Percentiles rank a stretch among this genome's conserved stretches.
Conservation (phyloP, 1,139 yeast genomes). For the Pneumocystis murina region DNA sequence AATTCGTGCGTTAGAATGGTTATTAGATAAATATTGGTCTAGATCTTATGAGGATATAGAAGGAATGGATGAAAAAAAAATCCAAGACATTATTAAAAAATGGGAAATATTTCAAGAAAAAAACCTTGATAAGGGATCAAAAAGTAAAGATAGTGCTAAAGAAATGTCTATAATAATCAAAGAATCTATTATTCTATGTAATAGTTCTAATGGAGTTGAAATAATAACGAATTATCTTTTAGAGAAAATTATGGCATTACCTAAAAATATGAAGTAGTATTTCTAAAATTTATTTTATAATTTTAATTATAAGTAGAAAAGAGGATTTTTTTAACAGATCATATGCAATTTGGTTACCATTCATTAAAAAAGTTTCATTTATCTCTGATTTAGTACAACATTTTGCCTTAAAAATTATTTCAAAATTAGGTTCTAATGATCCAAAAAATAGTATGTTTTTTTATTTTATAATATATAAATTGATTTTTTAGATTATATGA, state of each 20-base stretch:
- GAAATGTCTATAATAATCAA: not conserved
- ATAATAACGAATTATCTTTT: not conserved
- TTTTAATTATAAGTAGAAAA: not conserved
- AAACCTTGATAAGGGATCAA: not conserved
- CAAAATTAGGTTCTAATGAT: not conserved
- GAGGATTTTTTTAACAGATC: not conserved
- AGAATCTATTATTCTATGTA: not conserved
- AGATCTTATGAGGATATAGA: not conserved
- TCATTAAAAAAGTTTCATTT: not conserved
- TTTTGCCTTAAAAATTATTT: not conserved
- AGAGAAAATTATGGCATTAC: not conserved
- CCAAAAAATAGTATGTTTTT: not conserved
- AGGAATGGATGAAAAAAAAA: not conserved
- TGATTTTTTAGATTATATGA: not conserved
- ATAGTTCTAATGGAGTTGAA: not conserved
- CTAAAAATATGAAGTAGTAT: not conserved
- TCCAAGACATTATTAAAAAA: not conserved
- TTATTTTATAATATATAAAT: not conserved
- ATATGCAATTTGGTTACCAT: not conserved
- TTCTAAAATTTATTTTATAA: not conserved
- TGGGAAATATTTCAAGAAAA: not conserved
- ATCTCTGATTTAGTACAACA: not conserved
- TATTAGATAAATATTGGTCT: slow-evolving; percentile 61
- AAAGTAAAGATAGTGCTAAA: not conserved
- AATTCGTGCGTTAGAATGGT: slow-evolving; percentile 56